These are phyloP conservation scores for Aspergillus neoniger DNA, from an alignment of 2,329 filamentous ascomycete genomes.

Conservation along the genomic window DNA sequence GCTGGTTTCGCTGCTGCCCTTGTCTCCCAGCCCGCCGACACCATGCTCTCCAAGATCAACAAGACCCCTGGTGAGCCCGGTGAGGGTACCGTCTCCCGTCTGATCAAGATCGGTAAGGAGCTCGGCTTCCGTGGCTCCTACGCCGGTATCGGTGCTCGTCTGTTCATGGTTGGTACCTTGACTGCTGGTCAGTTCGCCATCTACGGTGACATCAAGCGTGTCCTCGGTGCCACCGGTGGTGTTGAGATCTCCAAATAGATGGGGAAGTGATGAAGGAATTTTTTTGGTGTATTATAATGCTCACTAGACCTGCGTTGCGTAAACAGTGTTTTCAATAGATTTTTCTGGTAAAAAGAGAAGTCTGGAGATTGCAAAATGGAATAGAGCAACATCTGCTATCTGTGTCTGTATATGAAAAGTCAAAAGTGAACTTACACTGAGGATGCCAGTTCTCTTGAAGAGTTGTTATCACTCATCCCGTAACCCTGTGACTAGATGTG, in stretches of 20 bases:
- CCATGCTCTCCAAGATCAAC: slow-evolving; percentile 95
- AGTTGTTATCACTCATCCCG: too few species aligned
- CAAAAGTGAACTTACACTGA: too few species aligned
- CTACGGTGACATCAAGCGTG: slow-evolving; percentile 74
- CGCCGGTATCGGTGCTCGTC: slow-evolving; percentile 77
- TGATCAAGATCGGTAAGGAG: slow-evolving; percentile 87
- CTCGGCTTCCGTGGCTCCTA: slow-evolving; percentile 78
- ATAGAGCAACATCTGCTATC: too few species aligned
- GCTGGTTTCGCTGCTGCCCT: slow-evolving; percentile 85
- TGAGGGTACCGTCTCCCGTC: slow-evolving; percentile 76
- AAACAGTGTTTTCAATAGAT: slow-evolving; percentile 22
- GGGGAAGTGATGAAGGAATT: slow-evolving; percentile 16
- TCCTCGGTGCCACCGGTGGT: slow-evolving; percentile 71
- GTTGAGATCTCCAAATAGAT: slow-evolving; percentile 65
- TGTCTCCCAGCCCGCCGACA: slow-evolving; percentile 87
- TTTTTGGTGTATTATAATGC: slow-evolving; percentile 26
- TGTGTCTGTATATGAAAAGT: too few species aligned
- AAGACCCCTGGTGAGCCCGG: slow-evolving; percentile 86
- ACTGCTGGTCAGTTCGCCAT: slow-evolving; percentile 86
- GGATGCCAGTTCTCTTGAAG: too few species aligned
- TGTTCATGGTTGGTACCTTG: slow-evolving; percentile 73
- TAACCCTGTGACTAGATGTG: too few species aligned
- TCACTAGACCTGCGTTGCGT: slow-evolving; percentile 22
- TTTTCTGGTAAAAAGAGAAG: slow-evolving; percentile 16
- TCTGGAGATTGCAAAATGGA: slow-evolving; percentile 5